Conservation (phyloP, 1,284 basidiomycete genomes). For the Ceratobasidium sp. region DNA sequence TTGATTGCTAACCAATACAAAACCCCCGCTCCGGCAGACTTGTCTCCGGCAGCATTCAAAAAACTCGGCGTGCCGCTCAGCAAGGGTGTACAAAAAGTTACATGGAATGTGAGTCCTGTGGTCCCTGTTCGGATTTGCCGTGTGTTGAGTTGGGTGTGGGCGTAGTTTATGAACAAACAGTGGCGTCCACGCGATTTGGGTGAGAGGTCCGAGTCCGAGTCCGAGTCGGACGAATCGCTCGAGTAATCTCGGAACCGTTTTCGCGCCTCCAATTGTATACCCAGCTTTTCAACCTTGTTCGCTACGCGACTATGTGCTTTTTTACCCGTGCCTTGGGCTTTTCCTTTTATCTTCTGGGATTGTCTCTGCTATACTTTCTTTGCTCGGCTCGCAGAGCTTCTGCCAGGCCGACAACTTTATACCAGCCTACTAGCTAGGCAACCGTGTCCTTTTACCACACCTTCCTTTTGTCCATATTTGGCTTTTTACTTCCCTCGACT, state of each 20-base stretch:
- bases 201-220: not conserved
- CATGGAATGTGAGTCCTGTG: slow-evolving; percentile 23
- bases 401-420: too few relatives aligned
- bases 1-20: too few relatives aligned
- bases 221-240: not conserved
- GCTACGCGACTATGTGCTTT: not conserved
- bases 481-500: slow-evolving; percentile 1
- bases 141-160: too few relatives aligned
- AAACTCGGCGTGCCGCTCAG: slow-evolving; percentile 12
- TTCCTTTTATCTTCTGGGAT: too few relatives aligned
- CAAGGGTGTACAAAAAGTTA: slow-evolving; percentile 22
- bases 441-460: not conserved
- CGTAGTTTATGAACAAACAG: slow-evolving; percentile 17
- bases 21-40: not conserved
- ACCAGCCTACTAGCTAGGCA: too few relatives aligned
- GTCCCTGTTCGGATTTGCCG: not conserved
- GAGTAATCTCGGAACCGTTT: not conserved
- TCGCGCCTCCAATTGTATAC: not conserved
- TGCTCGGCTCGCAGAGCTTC: too few relatives aligned
- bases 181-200: slow-evolving; percentile 21
- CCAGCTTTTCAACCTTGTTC: not conserved
- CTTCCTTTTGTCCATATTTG: slow-evolving; percentile 6
- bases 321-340: not conserved
- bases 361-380: too few relatives aligned
- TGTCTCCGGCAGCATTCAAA: slow-evolving; percentile 29